Conservation (phyloP, 176 grass and related monocot genomes). For the Ensete ventricosum region DNA sequence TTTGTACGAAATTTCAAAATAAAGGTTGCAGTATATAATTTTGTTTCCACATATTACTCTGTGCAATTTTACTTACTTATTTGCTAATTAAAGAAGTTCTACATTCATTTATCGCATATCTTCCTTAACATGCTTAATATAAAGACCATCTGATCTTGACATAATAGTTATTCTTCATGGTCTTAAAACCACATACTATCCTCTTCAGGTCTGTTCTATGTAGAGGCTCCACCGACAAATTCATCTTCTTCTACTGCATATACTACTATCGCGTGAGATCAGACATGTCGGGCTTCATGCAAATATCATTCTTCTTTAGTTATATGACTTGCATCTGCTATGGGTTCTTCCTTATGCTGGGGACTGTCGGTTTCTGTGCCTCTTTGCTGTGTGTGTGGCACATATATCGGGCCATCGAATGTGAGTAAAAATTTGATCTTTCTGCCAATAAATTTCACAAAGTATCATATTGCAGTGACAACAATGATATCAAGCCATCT, state of each 20-base stretch:
- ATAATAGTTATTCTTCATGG: too few species aligned
- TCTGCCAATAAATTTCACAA: background rate
- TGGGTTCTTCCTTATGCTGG: slow-evolving; percentile 9
- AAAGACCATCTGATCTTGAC: too few species aligned
- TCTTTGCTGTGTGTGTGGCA: background rate
- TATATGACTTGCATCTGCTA: slow-evolving; percentile 10
- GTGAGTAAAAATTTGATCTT: background rate
- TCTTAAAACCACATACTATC: too few species aligned
- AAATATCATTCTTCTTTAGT: slow-evolving; percentile 1
- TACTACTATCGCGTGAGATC: slow-evolving; percentile 7
- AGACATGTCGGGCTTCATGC: slow-evolving; percentile 17
- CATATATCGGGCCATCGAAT: background rate
- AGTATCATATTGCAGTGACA: background rate
- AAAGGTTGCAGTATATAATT: too few species aligned
- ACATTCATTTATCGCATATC: too few species aligned
- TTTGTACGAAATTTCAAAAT: too few species aligned
- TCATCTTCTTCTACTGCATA: slow-evolving; percentile 20
- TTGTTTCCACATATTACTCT: too few species aligned
- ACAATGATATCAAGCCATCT: background rate
- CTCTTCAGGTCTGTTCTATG: background rate
- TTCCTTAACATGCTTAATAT: too few species aligned
- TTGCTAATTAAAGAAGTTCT: too few species aligned
- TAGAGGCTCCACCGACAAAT: background rate
- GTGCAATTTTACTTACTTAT: too few species aligned
- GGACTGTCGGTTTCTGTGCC: background rate